A percentile compares a stretch with the other conserved stretches of the same genome.
Evolutionary conservation across 2,329 filamentous ascomycete genomes (phyloP).

Genomic region (Hypoxylon sp.): DNA sequence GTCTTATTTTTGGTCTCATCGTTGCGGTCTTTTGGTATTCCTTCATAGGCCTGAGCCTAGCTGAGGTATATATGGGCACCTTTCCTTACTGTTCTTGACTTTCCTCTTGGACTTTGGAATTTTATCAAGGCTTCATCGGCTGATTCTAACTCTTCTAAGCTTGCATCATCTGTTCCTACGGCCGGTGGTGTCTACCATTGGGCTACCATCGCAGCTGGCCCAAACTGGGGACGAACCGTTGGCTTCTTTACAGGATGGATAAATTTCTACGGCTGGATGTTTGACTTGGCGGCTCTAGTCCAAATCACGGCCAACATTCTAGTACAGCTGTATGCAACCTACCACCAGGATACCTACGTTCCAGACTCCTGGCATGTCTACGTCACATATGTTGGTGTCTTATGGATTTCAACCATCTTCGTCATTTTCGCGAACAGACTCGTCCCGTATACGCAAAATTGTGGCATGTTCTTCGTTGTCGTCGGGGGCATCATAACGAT

Average conservation of each 20-base stretch:
- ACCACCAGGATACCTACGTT: conserved; percentile 66
- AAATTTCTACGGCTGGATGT: conserved; percentile 74
- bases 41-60: conserved; percentile 60
- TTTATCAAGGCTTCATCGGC: background rate
- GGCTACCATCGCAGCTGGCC: conserved; percentile 71
- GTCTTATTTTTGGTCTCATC: conserved; percentile 60
- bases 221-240: conserved; percentile 66
- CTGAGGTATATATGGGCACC: conserved; percentile 55
- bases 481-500: conserved; percentile 67
- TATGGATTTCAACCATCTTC: conserved; percentile 66
- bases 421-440: conserved; percentile 71
- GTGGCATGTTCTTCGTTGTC: conserved; percentile 70
- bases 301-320: conserved; percentile 72
- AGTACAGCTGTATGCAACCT: conserved; percentile 73
- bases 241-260: conserved; percentile 65
- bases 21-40: conserved; percentile 61
- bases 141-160: conserved; percentile 53
- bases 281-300: conserved; percentile 71
- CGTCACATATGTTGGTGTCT: conserved; percentile 68
- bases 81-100: background rate
- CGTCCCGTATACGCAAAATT: conserved; percentile 66
- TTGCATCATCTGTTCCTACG: conserved; percentile 73
- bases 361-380: conserved; percentile 72
- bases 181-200: conserved; percentile 73
- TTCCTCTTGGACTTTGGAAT: background rate